phyloP scores from a whole-genome alignment of 768 basidiomycete genomes.

The Rhodosporidiobolus odoratus region DNA sequence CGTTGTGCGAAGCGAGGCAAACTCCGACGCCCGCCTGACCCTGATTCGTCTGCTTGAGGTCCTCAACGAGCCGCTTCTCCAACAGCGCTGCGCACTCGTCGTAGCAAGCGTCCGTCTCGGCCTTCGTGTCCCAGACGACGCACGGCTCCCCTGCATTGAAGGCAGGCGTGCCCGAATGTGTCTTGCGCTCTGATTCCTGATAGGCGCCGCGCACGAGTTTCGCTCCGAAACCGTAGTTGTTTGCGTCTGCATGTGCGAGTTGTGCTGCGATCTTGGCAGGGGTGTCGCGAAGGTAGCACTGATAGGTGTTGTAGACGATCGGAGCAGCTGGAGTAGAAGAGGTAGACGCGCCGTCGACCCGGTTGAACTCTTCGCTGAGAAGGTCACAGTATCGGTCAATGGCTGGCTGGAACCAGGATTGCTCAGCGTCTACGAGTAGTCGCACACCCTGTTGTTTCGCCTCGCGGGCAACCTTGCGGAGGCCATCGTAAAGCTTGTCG shows the following conservation, averaged over 20 bases:
- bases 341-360: constrained; percentile 16
- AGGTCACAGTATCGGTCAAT: constrained; percentile 41
- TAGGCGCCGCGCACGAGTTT: constrained; percentile 45
- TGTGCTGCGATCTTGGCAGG: constrained; percentile 30
- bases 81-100: constrained; percentile 37
- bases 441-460: constrained; percentile 39
- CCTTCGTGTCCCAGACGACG: constrained; percentile 42
- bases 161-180: background rate
- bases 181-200: constrained; percentile 38
- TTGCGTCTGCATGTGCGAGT: constrained; percentile 35
- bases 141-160: constrained; percentile 14
- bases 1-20: constrained; percentile 43
- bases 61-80: constrained; percentile 33
- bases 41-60: constrained; percentile 15
- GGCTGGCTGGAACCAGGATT: constrained; percentile 43
- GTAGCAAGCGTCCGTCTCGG: constrained; percentile 43
- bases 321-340: constrained; percentile 3
- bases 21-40: constrained; percentile 28
- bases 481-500: constrained; percentile 30
- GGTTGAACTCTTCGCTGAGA: constrained; percentile 41
- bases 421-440: constrained; percentile 43
- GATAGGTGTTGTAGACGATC: constrained; percentile 38
- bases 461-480: constrained; percentile 34
- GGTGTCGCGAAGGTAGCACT: constrained; percentile 37
- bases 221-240: constrained; percentile 41